Evolutionary conservation across 345 rosid species (phyloP), one percentile per base, ranked within the genome.

Genomic region (Balakata baccata): DNA sequence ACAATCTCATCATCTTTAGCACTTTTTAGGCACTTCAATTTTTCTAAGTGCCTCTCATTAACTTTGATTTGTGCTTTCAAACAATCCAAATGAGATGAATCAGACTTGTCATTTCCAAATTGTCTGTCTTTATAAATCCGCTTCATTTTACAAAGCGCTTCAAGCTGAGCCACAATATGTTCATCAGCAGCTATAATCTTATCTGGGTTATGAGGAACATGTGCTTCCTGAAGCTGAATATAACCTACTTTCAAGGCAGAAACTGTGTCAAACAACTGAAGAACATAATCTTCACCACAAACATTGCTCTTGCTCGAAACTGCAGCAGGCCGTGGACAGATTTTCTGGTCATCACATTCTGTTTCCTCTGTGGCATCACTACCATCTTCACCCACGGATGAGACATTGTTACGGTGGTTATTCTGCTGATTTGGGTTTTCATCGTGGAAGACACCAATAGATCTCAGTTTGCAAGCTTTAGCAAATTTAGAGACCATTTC

Each of bases 121-220:
- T 58, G 78, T 53, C 75, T 85, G 65, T 70, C 84, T 53, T 78
- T 81, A 41, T 61, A 81, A 8, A 71, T 75, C 39, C 75, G 80
- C 65, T 84, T 88, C 72, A 79, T 63, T 72, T 71, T 82, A 11
- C 84, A 74, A 41, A 90, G 72, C 4, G 80, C 75, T 68, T 84
- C 86, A 52, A 88, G 86, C 72, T 86, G 79, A 76, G 86, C 75
- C 43, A 84, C 84, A 12, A 88, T 80, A 34, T 83, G 79, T 52
- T 79, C 84, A 70, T 90, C 85, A 7, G 92, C 87, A 74, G 86
- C 81, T n/a, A 75, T 72, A 75, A 90, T 85, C 82, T 86, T 89
- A 39, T 83, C 81, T 0, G 86, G 87, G 70, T 83, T 79, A 72
- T 87, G 83, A 50, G 92, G 94, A 62, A 85, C 45, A 79, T 86